A percentile compares a stretch with the other conserved stretches of the same genome.
These are phyloP conservation scores for Endocalyx cinctus DNA, from an alignment of 2,329 filamentous ascomycete genomes.

Conservation along the genomic window DNA sequence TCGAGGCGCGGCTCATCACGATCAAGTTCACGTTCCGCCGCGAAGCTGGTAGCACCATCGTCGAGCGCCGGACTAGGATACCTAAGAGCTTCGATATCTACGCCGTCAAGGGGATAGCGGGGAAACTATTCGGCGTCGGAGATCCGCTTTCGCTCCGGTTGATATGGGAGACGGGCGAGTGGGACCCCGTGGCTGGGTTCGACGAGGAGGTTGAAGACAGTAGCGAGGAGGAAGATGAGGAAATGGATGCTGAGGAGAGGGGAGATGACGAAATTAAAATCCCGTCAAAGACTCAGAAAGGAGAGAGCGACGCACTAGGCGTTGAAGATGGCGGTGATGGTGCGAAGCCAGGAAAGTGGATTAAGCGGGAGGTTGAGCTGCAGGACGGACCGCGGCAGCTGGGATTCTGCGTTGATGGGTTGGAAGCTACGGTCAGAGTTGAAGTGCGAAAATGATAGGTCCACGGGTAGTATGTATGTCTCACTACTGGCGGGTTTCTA, in stretches of 20 bases:
- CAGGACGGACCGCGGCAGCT: slow-evolving; percentile 74
- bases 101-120: slow-evolving; percentile 72
- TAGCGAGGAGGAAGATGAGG: slow-evolving; percentile 48
- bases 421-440: slow-evolving; percentile 66
- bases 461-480: no score
- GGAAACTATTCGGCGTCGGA: slow-evolving; percentile 60
- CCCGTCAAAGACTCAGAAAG: slow-evolving; percentile 14
- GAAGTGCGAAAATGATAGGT: no score
- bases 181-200: slow-evolving; percentile 69
- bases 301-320: no score
- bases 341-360: slow-evolving; percentile 53
- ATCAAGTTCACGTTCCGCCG: slow-evolving; percentile 47
- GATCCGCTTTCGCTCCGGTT: slow-evolving; percentile 64
- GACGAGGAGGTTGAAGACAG: slow-evolving; percentile 53
- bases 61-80: slow-evolving; percentile 44
- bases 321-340: no score
- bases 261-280: slow-evolving; percentile 10
- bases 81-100: slow-evolving; percentile 79
- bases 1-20: slow-evolving; percentile 71
- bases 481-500: no score
- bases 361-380: slow-evolving; percentile 75
- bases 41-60: neutral
- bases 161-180: slow-evolving; percentile 87
- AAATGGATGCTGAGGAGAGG: slow-evolving; percentile 23
- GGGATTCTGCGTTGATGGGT: slow-evolving; percentile 76